Evolutionary conservation across 2,329 filamentous ascomycete species (phyloP).

Genomic region (Microsporum canis): DNA sequence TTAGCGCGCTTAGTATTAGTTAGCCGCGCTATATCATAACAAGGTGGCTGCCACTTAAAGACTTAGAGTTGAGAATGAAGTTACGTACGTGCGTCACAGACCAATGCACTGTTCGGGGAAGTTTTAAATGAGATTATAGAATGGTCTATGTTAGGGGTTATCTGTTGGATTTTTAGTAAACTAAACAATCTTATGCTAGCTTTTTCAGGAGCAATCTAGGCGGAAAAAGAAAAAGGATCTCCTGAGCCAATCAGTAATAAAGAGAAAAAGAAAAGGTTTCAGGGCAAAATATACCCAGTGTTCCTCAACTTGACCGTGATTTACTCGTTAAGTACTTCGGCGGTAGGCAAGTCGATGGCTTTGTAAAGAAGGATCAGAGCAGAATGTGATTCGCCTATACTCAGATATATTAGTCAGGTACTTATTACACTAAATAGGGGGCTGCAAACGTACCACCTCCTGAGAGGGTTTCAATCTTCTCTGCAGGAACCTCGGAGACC

Average conservation of each 20-base stretch:
- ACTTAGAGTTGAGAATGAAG: neutral
- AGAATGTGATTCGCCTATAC: constrained; percentile 40
- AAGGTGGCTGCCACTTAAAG: neutral
- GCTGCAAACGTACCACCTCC: constrained; percentile 57
- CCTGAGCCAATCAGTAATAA: neutral
- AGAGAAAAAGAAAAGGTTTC: neutral
- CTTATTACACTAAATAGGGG: neutral
- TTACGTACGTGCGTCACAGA: neutral
- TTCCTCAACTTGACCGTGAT: neutral
- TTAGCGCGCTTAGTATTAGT: neutral
- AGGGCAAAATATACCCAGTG: neutral
- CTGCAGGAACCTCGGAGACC: constrained; percentile 78
- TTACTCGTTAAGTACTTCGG: constrained; percentile 26
- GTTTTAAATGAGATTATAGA: neutral
- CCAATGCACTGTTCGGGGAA: neutral
- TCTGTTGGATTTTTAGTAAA: neutral
- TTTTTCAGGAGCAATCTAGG: neutral
- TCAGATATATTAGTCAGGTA: neutral
- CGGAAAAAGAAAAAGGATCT: neutral
- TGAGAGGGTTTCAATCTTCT: constrained; percentile 81
- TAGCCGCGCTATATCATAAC: too few species aligned
- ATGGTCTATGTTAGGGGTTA: neutral
- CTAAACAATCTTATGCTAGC: neutral
- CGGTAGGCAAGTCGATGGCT: constrained; percentile 38
- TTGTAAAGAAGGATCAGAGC: constrained; percentile 41